Conservation (phyloP, 495 filamentous ascomycete genomes). For the Daldinia childiae region DNA sequence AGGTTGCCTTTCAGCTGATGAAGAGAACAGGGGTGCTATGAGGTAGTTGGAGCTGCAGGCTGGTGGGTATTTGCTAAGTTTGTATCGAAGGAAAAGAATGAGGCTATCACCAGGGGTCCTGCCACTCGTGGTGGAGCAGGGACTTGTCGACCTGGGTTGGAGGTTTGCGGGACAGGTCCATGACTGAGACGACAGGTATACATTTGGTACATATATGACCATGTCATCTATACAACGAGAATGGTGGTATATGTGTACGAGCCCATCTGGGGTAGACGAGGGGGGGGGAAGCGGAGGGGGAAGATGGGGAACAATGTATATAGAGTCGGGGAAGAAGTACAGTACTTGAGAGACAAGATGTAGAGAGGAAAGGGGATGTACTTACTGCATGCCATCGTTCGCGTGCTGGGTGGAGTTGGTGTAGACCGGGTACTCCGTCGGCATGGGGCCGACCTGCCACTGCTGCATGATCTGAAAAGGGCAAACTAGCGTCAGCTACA, state of each 20-base stretch:
- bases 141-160: constrained; percentile 25
- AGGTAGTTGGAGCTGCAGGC: constrained; percentile 38
- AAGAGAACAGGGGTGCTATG: constrained; percentile 18
- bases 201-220: constrained; percentile 42
- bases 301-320: constrained; percentile 36
- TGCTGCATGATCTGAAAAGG: constrained; percentile 60
- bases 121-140: constrained; percentile 39
- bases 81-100: constrained; percentile 22
- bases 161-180: constrained; percentile 37
- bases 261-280: constrained; percentile 40
- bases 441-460: constrained; percentile 60
- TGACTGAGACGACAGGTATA: constrained; percentile 40
- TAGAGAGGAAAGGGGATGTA: constrained; percentile 48
- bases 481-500: constrained; percentile 46
- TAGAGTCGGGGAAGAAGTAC: constrained; percentile 47
- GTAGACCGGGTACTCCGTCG: constrained; percentile 56
- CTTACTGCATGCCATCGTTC: constrained; percentile 60
- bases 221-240: constrained; percentile 37
- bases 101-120: constrained; percentile 43
- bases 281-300: constrained; percentile 18
- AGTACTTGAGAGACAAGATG: constrained; percentile 51
- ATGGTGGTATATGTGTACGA: constrained; percentile 39
- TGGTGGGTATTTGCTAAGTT: constrained; percentile 20
- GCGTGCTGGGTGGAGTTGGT: constrained; percentile 58
- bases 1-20: constrained; percentile 21